Conservation (phyloP, 768 basidiomycete species). For the Lactarius tabidus region DNA sequence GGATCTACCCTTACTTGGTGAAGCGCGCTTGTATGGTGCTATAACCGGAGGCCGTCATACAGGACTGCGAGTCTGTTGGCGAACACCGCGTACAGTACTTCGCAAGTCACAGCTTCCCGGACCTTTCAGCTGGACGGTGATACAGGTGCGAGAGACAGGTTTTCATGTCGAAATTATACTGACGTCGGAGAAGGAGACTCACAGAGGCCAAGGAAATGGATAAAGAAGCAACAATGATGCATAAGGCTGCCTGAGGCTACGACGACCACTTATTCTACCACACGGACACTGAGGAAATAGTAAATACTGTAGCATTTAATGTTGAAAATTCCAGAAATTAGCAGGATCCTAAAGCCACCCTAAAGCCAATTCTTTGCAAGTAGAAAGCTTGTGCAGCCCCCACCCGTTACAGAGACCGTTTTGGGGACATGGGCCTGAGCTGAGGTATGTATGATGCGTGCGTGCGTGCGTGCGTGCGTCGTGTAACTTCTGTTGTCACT, state of each 20-base stretch:
- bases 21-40: neutral
- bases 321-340: neutral
- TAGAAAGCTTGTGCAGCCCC: too few relatives aligned
- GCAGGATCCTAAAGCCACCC: too few relatives aligned
- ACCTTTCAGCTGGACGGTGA: neutral
- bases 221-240: neutral
- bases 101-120: neutral
- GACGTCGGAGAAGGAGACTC: slow-evolving; percentile 18
- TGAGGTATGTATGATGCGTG: too few relatives aligned
- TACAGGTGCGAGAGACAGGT: slow-evolving; percentile 11
- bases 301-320: neutral
- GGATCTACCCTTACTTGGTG: neutral
- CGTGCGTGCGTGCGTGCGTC: too few relatives aligned
- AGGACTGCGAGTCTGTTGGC: neutral
- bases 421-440: too few relatives aligned
- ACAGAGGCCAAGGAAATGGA: slow-evolving; percentile 16
- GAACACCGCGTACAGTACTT: too few relatives aligned
- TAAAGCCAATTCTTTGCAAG: too few relatives aligned
- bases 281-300: neutral
- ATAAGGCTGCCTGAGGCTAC: neutral
- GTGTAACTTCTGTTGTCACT: too few relatives aligned
- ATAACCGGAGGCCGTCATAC: neutral
- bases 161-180: slow-evolving; percentile 1
- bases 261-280: neutral
- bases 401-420: too few relatives aligned